Conservation (phyloP, 805 yeast genomes). For the Kodamaea jinghongensis region DNA sequence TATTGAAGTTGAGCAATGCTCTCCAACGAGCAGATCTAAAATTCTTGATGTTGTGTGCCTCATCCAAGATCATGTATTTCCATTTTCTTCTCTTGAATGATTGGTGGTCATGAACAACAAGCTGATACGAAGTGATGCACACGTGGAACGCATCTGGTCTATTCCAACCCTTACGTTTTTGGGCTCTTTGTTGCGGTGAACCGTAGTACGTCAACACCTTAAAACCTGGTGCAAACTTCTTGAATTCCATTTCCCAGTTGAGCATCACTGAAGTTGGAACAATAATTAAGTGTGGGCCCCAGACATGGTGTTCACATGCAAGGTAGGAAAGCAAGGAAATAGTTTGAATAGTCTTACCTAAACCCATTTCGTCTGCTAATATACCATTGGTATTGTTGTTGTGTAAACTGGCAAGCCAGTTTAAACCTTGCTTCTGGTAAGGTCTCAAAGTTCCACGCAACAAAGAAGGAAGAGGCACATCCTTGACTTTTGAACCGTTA, state of each 20-base stretch:
- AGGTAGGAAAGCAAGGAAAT: conserved; percentile 80
- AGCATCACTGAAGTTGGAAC: conserved; percentile 97
- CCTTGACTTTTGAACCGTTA: conserved; percentile 45
- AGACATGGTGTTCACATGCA: conserved; percentile 88
- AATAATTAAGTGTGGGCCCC: conserved; percentile 98
- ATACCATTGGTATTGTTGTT: conserved; percentile 94
- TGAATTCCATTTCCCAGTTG: conserved; percentile 99
- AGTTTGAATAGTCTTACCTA: conserved; percentile 96
- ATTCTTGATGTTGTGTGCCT: conserved; percentile 96
- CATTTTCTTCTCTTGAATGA: conserved; percentile 89
- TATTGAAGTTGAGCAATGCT: conserved; percentile 88
- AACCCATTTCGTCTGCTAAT: conserved; percentile 98
- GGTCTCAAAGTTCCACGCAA: conserved; percentile 81
- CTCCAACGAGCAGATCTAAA: conserved; percentile 97
- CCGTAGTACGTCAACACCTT: conserved; percentile 95
- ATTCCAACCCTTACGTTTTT: conserved; percentile 96
- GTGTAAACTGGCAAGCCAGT: conserved; percentile 94
- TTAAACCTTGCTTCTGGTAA: conserved; percentile 93
- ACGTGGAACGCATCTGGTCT: conserved; percentile 94
- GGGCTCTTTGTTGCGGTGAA: conserved; percentile 93
- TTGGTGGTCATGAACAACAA: conserved; percentile 96
- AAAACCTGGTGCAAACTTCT: conserved; percentile 96
- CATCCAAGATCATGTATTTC: conserved; percentile 96
- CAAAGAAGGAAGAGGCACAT: conserved; percentile 75
- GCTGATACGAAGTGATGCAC: conserved; percentile 93